phyloP scores from a whole-genome alignment of 2,329 filamentous ascomycete genomes.

The Paramyrothecium roridum region DNA sequence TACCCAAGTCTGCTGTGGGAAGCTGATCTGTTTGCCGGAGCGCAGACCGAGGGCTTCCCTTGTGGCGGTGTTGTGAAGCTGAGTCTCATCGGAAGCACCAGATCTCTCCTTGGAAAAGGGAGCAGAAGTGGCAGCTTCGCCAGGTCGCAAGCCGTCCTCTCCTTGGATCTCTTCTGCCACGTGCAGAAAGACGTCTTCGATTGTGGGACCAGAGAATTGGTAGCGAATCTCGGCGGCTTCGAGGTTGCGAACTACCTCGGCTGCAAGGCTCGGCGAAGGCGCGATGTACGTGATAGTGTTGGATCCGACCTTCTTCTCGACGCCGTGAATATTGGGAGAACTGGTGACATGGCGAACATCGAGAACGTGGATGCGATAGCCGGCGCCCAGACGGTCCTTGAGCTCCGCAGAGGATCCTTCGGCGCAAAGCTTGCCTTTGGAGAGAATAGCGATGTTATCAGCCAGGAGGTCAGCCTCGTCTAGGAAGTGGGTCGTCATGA shows the following conservation, averaged over 20 bases:
- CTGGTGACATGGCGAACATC: constrained; percentile 30
- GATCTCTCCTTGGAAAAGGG: constrained; percentile 5
- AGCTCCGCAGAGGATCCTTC: constrained; percentile 67
- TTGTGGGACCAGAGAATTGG: constrained; percentile 66
- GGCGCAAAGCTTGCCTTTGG: constrained; percentile 63
- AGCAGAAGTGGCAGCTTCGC: background rate
- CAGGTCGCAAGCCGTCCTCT: constrained; percentile 1
- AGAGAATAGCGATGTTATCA: constrained; percentile 68
- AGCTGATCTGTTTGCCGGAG: constrained; percentile 55
- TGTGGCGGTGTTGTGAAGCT: background rate
- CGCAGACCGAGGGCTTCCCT: constrained; percentile 24
- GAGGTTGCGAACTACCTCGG: constrained; percentile 63
- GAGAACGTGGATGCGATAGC: constrained; percentile 23
- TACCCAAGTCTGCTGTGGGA: constrained; percentile 57
- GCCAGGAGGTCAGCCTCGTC: constrained; percentile 71
- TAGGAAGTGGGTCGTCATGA: constrained; percentile 74
- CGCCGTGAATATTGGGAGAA: constrained; percentile 47
- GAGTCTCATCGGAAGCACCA: background rate
- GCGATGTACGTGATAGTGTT: constrained; percentile 71
- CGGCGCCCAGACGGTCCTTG: constrained; percentile 60
- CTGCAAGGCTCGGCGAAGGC: constrained; percentile 63
- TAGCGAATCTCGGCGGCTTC: constrained; percentile 62
- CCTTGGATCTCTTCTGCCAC: constrained; percentile 48
- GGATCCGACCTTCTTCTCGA: constrained; percentile 52
- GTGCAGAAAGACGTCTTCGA: constrained; percentile 71